Percentiles rank a stretch among this genome's conserved stretches.
Evolutionary conservation across 805 yeast genomes (phyloP).

Genomic region (Sporopachydermia quercuum): DNA sequence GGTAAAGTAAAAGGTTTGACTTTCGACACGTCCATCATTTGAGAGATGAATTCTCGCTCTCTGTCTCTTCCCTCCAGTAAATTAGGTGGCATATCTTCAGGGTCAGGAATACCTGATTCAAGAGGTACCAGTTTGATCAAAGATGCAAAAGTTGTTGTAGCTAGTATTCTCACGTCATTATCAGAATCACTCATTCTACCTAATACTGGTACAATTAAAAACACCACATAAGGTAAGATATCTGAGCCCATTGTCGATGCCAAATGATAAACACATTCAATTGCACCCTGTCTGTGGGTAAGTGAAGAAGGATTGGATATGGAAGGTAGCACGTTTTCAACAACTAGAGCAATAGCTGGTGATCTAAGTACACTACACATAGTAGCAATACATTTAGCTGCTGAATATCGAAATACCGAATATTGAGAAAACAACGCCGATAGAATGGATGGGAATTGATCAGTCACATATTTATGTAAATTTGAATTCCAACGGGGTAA

Average conservation of each 20-base stretch:
- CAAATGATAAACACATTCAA: conserved; percentile 80
- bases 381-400: conserved; percentile 79
- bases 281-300: conserved; percentile 79
- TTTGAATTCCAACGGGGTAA: conserved; percentile 41
- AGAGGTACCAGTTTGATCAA: conserved; percentile 90
- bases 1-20: conserved; percentile 81
- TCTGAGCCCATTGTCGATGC: conserved; percentile 75
- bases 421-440: conserved; percentile 47
- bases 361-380: conserved; percentile 58
- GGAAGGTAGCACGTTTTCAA: conserved; percentile 67
- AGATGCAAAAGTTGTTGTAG: conserved; percentile 93
- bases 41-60: conserved; percentile 88
- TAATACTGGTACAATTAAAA: conserved; percentile 86
- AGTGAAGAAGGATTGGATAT: conserved; percentile 59
- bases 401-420: conserved; percentile 78
- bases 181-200: conserved; percentile 98
- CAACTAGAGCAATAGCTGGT: conserved; percentile 60
- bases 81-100: conserved; percentile 76
- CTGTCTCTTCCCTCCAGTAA: conserved; percentile 78
- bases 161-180: conserved; percentile 71
- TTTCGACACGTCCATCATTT: conserved; percentile 94
- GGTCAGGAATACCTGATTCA: conserved; percentile 95
- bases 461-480: conserved; percentile 32
- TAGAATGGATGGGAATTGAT: conserved; percentile 37
- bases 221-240: conserved; percentile 87